phyloP scores from a whole-genome alignment of 345 rosid species.

The Populus nigra region DNA sequence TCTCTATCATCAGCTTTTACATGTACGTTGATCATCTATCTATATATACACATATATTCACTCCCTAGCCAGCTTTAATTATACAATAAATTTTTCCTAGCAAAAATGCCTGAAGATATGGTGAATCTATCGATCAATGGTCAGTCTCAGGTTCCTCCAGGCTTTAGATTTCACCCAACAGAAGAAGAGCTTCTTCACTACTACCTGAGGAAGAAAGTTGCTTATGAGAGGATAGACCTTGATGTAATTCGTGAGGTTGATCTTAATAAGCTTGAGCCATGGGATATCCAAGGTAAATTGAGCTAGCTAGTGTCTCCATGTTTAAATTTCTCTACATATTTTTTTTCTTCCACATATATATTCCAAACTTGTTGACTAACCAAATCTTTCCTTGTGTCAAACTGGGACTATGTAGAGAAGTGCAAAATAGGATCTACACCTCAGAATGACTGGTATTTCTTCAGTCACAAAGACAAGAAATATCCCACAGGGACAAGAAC shows the following conservation, averaged over 20 bases:
- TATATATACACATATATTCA: background rate
- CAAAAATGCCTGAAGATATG: conserved; percentile 42
- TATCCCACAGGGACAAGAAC: conserved; percentile 96
- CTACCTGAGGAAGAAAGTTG: conserved; percentile 86
- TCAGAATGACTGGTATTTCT: conserved; percentile 97
- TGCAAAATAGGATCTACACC: conserved; percentile 93
- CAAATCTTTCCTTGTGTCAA: background rate
- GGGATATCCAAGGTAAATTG: conserved; percentile 90
- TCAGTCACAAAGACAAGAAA: conserved; percentile 96
- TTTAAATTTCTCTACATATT: background rate
- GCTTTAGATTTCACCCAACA: conserved; percentile 95
- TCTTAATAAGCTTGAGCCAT: conserved; percentile 98
- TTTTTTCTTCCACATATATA: background rate
- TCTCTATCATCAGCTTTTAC: background rate
- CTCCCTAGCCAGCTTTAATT: background rate
- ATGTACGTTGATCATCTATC: background rate
- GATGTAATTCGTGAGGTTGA: conserved; percentile 97
- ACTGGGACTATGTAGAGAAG: conserved; percentile 48
- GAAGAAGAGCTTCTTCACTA: conserved; percentile 97
- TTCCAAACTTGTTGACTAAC: background rate
- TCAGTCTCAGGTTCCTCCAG: conserved; percentile 93
- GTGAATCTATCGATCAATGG: conserved; percentile 84
- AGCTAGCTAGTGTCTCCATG: background rate
- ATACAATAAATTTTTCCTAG: background rate
- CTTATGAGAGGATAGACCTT: conserved; percentile 79